Evolutionary conservation across 2,329 filamentous ascomycete species (phyloP), one percentile per base, ranked within the genome.

Genomic region (Rhynchosporium graminicola): DNA sequence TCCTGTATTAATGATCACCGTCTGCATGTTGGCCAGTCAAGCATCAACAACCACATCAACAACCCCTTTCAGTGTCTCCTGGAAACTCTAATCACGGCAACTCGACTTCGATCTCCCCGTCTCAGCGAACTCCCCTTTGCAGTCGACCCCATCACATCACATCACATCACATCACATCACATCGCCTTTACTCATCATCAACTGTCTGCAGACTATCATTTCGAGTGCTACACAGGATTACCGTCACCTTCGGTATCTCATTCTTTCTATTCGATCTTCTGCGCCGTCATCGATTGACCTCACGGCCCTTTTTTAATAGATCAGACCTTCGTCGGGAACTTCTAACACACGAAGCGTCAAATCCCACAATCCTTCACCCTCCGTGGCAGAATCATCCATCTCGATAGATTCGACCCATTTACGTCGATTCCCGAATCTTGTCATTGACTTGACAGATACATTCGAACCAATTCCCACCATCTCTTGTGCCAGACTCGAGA

Each of bases 401-500:
- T 61, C 60, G 52, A 63, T 52, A 31, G 50, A 60, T 57, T 62
- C 62, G 65, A 62, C 45, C 38, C 52, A 4, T 43, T 26, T n/a
- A 31, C 54, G 47, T 55, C 42, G 33, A 56, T 31, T 51, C 47
- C 47, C 46, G 58, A 48, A 29, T 57, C 38, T 54, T 46, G 60
- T 62, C 63, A 58, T 61, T 58, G 59, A 52, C 10, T 60, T 60
- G 61, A 61, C 62, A 47, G 62, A 67, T 67, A 68, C 59, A 66
- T 69, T 70, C 65, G 63, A 65, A 63, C 63, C 63, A 68, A 63
- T 51, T 61, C 66, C 61, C 68, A 67, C 64, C 67, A 67, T 70
- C 69, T 71, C 65, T 70, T 66, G 70, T 68, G 55, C 67, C 47
- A 69, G 68, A 64, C 68, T 65, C 70, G 68, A 71, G 69, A 62